phyloP scores from a whole-genome alignment of 2,329 filamentous ascomycete species.

The Eutypa lata region DNA sequence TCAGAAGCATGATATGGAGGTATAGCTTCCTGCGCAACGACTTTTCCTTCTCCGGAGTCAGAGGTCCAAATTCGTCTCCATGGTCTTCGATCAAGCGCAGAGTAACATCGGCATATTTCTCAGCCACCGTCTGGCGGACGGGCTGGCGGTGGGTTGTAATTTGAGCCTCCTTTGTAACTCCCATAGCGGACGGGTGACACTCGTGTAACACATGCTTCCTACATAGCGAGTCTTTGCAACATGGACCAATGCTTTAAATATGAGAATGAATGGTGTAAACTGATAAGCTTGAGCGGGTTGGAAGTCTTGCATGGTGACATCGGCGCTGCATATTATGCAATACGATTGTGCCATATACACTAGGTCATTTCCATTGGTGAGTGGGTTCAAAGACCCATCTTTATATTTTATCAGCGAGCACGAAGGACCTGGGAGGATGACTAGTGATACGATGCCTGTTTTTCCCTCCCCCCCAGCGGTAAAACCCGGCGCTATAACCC shows the following conservation, averaged over 20 bases:
- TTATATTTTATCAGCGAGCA: background rate
- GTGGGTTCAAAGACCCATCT: background rate
- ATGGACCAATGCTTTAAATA: background rate
- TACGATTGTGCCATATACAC: background rate
- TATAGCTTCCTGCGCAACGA: constrained; percentile 32
- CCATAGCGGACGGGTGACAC: background rate
- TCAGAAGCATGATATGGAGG: constrained; percentile 26
- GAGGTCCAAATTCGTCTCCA: constrained; percentile 25
- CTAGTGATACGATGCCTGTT: background rate
- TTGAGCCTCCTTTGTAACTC: background rate
- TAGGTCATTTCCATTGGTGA: background rate
- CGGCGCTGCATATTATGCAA: background rate
- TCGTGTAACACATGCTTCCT: background rate
- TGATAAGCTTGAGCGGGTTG: background rate
- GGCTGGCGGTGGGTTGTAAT: background rate
- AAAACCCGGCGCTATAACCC: background rate
- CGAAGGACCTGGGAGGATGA: background rate
- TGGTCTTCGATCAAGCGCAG: constrained; percentile 32
- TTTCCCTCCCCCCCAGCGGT: no score
- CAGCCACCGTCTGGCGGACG: background rate
- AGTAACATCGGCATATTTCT: constrained; percentile 33
- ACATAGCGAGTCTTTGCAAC: background rate
- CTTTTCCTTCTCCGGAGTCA: constrained; percentile 30
- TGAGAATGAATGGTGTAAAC: background rate
- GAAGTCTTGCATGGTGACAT: background rate